phyloP scores from a whole-genome alignment of 2,329 filamentous ascomycete genomes.

The Aspergillus ibericus region DNA sequence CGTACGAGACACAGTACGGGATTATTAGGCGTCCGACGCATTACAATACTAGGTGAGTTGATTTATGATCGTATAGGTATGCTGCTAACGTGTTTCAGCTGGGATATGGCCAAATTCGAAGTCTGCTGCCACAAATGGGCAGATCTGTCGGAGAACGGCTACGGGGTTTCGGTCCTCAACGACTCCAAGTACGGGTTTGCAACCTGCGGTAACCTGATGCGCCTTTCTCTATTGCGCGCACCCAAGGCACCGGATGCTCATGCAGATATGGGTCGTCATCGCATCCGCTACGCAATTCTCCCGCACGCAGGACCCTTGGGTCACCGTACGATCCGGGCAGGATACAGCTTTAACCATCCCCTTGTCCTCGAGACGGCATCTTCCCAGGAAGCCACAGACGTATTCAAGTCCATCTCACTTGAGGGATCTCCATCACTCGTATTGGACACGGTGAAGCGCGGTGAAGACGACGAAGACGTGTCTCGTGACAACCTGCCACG shows the following conservation, averaged over 20 bases:
- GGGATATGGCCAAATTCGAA: constrained; percentile 98
- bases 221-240: constrained; percentile 78
- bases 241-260: constrained; percentile 92
- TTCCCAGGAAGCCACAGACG: constrained; percentile 15
- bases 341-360: constrained; percentile 87
- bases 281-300: constrained; percentile 85
- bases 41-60: constrained; percentile 79
- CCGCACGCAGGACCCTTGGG: constrained; percentile 76
- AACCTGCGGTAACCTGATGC: constrained; percentile 84
- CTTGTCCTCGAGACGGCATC: constrained; percentile 56
- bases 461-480: constrained; percentile 78
- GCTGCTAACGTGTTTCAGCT: constrained; percentile 49
- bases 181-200: constrained; percentile 97
- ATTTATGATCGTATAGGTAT: neutral
- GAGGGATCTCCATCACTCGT: constrained; percentile 67
- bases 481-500: constrained; percentile 59
- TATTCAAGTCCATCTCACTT: constrained; percentile 64
- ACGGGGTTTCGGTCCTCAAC: constrained; percentile 90
- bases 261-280: constrained; percentile 89
- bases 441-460: constrained; percentile 88
- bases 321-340: constrained; percentile 73
- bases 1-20: constrained; percentile 93
- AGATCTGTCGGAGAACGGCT: constrained; percentile 82
- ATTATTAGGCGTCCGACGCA: constrained; percentile 87
- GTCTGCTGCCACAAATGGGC: constrained; percentile 95